Evolutionary conservation across 139 green algal genomes (phyloP), one percentile per base, ranked within the genome.

Genomic region (Picochlorum sp.): DNA sequence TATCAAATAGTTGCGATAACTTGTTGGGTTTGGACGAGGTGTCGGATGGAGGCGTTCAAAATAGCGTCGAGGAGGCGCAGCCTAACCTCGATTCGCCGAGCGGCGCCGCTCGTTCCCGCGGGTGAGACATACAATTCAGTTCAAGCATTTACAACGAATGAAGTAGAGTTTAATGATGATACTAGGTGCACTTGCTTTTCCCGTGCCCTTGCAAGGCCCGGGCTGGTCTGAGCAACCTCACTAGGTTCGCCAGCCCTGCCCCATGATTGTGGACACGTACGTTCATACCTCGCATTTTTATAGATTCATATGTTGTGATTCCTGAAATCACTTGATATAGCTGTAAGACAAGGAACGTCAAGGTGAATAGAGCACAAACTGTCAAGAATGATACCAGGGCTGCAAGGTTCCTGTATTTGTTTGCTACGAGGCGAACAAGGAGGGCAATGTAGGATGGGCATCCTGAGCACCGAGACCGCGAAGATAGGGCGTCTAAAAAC

Each of bases 311-410:
- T 15, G 54, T 60, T 14, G 65, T 72, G 28, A 56, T 51, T 50
- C 71, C 71, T 21, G 26, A 34, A 20, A 26, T 37, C 4, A 70
- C 26, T 23, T 54, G 41, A 54, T 49, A 51, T n/a, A 78, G 23
- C 54, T 78, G 66, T 44, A 60, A 68, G 13, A 6, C 60, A 4
- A 30, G 11, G 45, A 78, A 78, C 4, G 60, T 65, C 4, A 45
- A 8, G 9, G 70, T 59, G 20, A 74, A 56, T 14, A 41, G 58
- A 44, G 23, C 50, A 11, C 18, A 28, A 16, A 41, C 20, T 16
- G 37, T 49, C 6, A 68, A 37, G 55, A 78, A 78, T 49, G 69
- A 54, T 1, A 31, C 28, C 1, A 70, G 49, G 1, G 26, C 49
- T n/a, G 41, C 59, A 52, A 50, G 37, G 20, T 16, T 57, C 18